Base-by-base conservation (phyloP, 352 stramenopile genomes). In the Pythium oligandrum region DNA sequence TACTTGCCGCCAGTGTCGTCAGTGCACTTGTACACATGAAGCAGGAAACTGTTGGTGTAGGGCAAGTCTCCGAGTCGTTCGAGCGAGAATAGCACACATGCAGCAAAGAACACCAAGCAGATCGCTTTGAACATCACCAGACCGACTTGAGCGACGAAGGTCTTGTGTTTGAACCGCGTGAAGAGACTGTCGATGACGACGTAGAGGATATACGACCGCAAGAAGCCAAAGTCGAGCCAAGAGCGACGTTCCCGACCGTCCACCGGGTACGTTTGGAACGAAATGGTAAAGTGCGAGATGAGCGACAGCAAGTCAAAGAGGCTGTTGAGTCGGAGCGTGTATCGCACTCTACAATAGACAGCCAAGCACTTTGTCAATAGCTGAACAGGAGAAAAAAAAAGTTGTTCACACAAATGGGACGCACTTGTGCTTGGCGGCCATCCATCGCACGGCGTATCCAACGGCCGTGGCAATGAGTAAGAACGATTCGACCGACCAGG, bases 151-250 rank as follows among this genome's bases (percentile, higher is more conserved):
- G 78, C 68, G 31, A 83, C 71, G 53, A 92, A 93, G 1, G 82
- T 88, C 62, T 93, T 92, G 75, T 89, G 73, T 57, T 70, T 67
- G 59, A 87, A 90, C 1, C 68, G 71, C 35, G 64, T 52, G 55
- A 92, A 92, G 30, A 95, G 63, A 38, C 83, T 67, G 54, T 83
- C 68, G 26, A 95, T 66, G 3, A 95, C 83, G 52, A 88, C 71
- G 51, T 93, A 93, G 17, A 83, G 62, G n/a, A 93, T 78, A 62
- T 95, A 95, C 4, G 79, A 80, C 32, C 85, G 83, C 34, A 95
- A 50, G 48, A 95, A 95, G 33, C 82, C 85, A 59, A 95, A 88
- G 68, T 93, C 82, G 49, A 95, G 69, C 85, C 85, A 95, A 48
- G 85, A 95, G 26, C 81, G 78, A 4, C 71, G 65, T 7, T 68